These are phyloP conservation scores for Scopulariopsis brevicaulis DNA, from an alignment of 2,329 filamentous ascomycete species.

Conservation along the genomic window DNA sequence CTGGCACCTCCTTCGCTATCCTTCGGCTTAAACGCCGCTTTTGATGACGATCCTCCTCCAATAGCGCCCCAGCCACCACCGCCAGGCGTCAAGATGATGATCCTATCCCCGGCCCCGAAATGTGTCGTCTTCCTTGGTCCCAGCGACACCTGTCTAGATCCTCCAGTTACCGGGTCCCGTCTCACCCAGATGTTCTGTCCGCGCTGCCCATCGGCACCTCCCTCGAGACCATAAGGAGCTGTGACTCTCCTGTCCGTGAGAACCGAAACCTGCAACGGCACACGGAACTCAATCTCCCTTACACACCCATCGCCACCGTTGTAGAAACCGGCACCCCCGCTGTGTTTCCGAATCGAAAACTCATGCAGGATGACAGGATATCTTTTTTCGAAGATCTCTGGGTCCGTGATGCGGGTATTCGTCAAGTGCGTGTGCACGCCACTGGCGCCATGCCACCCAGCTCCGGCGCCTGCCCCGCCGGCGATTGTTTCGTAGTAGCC, in stretches of 20 bases:
- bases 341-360: conserved; percentile 50
- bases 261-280: conserved; percentile 67
- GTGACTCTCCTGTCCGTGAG: conserved; percentile 69
- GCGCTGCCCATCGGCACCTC: conserved; percentile 66
- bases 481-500: conserved; percentile 51
- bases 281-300: conserved; percentile 69
- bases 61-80: conserved; percentile 64
- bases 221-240: conserved; percentile 59
- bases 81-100: conserved; percentile 68
- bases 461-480: conserved; percentile 58
- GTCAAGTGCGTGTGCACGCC: conserved; percentile 49
- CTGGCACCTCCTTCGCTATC: no score
- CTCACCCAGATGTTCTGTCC: conserved; percentile 79
- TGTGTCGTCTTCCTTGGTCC: conserved; percentile 71
- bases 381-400: conserved; percentile 30
- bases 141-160: no score
- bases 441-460: conserved; percentile 30
- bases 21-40: no score
- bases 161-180: conserved; percentile 56
- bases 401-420: conserved; percentile 62
- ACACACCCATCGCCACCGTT: no score
- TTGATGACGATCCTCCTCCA: no score
- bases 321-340: conserved; percentile 66
- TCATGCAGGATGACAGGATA: conserved; percentile 65
- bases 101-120: conserved; percentile 66